These are phyloP conservation scores for Jaltomata sinuosa DNA, from an alignment of 257 asterid species.

Conservation along the genomic window DNA sequence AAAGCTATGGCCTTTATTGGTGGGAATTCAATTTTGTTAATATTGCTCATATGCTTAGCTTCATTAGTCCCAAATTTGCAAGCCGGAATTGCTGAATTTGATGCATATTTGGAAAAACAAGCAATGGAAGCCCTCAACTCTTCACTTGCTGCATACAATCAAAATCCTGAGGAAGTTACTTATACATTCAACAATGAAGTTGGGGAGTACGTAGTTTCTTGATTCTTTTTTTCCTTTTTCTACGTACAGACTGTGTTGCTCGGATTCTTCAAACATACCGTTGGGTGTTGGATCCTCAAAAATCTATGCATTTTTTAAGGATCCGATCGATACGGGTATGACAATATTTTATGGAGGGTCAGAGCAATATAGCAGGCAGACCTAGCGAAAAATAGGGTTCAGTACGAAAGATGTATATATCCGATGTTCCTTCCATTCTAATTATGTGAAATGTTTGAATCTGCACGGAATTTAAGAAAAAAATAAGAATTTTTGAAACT, in stretches of 20 bases:
- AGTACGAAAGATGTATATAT: neutral
- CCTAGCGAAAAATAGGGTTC: neutral
- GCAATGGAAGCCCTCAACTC: slow-evolving; percentile 23
- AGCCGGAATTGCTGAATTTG: slow-evolving; percentile 29
- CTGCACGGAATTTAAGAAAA: neutral
- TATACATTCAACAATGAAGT: slow-evolving; percentile 36
- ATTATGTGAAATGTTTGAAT: neutral
- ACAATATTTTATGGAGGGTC: neutral
- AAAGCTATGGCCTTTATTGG: neutral
- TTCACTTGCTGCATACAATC: slow-evolving; percentile 24
- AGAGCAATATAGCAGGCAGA: neutral
- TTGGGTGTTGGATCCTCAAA: neutral
- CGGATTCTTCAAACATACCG: neutral
- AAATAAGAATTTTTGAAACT: neutral
- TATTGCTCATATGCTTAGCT: slow-evolving; percentile 1
- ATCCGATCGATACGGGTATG: neutral
- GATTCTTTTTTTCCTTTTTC: neutral
- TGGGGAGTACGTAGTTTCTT: slow-evolving; percentile 23
- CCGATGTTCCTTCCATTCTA: neutral
- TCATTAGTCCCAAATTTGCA: slow-evolving; percentile 9
- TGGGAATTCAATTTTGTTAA: neutral
- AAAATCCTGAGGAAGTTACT: slow-evolving; percentile 32
- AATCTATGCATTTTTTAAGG: neutral
- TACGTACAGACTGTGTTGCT: neutral
- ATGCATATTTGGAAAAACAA: slow-evolving; percentile 22